Base-by-base conservation (phyloP, 805 yeast species). In the Nakazawaea sp. region DNA sequence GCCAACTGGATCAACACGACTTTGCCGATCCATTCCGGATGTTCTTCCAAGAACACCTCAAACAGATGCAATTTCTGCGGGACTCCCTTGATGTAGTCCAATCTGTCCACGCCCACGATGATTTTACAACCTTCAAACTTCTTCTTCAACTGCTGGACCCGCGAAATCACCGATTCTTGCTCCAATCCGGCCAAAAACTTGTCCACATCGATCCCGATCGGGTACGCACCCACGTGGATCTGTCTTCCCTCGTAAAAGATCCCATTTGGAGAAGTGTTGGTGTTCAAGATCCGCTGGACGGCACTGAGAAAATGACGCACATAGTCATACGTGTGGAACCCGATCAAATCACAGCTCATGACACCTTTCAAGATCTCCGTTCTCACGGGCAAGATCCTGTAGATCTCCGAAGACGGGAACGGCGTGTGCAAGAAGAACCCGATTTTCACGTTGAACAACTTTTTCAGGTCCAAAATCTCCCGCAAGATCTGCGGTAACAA, bases 311-410 rank as follows among this genome's bases (percentile, higher is more conserved):
- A 92, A 65, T 92, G 99, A 49, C 98, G 72, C 10, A 96, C 97
- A 53, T 92, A 92, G 58, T 92, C 99, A 58, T 92, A 94, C n/a
- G 98, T 92, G 59, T 92, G 99, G 72, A 92, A 92, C 0, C 99
- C 99, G 52, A 92, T 78, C 50, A 94, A 69, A 56, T 92, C 95
- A 62, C 97, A 90, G 50, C 92, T 81, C 53, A 92, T 66, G 2
- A 92, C 95, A 40, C 99, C 99, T 44, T 74, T 75, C 49, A 92
- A 64, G 35, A 92, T 87, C 58, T 94, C 97, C 48, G 81, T 78
- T 60, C 99, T 72, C 12, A 94, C 98, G 0, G 99, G 98, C 49
- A 92, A 66, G 39, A 94, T 89, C 55, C 99, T 70, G 64, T 92
- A 92, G 43, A 92, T 90, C 56, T 92, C 99, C 40, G 94, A 81